A percentile compares a stretch with the other conserved stretches of the same genome.
These are phyloP conservation scores for Fusarium sp. DNA, from an alignment of 2,329 filamentous ascomycete genomes.

Conservation along the genomic window DNA sequence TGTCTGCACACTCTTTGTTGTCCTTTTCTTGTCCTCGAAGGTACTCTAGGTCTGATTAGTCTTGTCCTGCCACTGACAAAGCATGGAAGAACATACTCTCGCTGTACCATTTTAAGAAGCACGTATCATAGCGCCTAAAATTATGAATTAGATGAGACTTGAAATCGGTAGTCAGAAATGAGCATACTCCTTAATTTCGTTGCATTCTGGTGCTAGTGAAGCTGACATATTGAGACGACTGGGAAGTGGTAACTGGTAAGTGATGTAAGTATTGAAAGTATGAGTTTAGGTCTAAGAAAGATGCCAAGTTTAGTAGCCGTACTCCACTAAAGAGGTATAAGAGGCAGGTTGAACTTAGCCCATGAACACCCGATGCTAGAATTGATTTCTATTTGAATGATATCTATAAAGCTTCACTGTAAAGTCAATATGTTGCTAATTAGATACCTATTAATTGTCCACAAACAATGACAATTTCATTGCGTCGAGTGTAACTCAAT, in stretches of 20 bases:
- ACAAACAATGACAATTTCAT: neutral
- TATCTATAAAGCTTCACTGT: neutral
- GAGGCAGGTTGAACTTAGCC: neutral
- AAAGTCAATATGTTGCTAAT: neutral
- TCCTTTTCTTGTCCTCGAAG: slow-evolving; percentile 84
- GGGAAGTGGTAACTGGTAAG: neutral
- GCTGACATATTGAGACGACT: slow-evolving; percentile 76
- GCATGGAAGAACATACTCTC: slow-evolving; percentile 75
- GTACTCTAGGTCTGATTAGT: slow-evolving; percentile 72
- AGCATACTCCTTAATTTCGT: slow-evolving; percentile 91
- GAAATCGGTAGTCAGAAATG: accelerated
- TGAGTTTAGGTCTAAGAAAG: neutral
- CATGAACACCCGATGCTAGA: too few relatives aligned
- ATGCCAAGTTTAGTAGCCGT: neutral
- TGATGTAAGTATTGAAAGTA: slow-evolving; percentile 22
- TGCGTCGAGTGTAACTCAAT: neutral
- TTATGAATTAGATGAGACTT: neutral
- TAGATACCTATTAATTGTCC: neutral
- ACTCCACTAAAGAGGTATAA: neutral
- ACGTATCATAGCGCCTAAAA: slow-evolving; percentile 88
- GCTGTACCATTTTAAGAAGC: slow-evolving; percentile 99
- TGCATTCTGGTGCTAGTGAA: slow-evolving; percentile 93
- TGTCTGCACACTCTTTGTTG: slow-evolving; percentile 83
- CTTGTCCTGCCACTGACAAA: slow-evolving; percentile 5
- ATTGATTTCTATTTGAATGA: too few relatives aligned